Evolutionary conservation across 2,329 filamentous ascomycete species (phyloP), one percentile per base, ranked within the genome.

Genomic region (Lachnellula subtilissima): DNA sequence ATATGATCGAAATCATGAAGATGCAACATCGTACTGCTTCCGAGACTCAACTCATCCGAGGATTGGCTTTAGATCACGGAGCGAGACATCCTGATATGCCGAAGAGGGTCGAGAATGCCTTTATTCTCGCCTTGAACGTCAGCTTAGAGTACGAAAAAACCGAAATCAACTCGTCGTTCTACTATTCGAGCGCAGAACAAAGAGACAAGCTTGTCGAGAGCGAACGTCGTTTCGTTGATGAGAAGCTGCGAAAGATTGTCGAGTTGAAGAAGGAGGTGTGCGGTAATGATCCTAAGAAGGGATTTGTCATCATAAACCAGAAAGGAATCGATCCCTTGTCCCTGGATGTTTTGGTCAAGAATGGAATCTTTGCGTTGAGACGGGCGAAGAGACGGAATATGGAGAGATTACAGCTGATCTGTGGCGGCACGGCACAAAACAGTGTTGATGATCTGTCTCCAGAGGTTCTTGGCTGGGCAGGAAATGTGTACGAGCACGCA

Each of bases 1-100:
- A 97, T 79, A 99, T 99, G 94, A 83, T 99, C 64, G 94, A 99
- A 76, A 97, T 99, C 68, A 99, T 99, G 94, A 97, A 96, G 73
- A 97, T 99, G 93, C 94, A 99, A 78, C 94, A 99, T 78, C 89
- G 93, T 66, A 91, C 90, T 52, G 92, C 93, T 57, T 90, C 94
- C 35, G 94, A 99, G 74, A 99, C 94, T 55, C 91, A 96, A 74
- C 84, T 99, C 57, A 97, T 99, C 73, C 86, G 89, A 63, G 94
- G 94, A 58, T 80, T 99, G 56, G 94, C 91, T 9, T 78, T 99
- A 59, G 94, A 99, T 69, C 94, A 99, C 73, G 94, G 94, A 64
- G 92, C 94, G 12, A 85, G 94, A 70, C 94, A 99, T 75, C 94
- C 94, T 3, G 94, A 99, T 70, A 99, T 99, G 94, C 91, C 94